Evolutionary conservation across 1,284 basidiomycete species (phyloP), one percentile per base, ranked within the genome.

Genomic region (Apiotrichum laibachii): DNA sequence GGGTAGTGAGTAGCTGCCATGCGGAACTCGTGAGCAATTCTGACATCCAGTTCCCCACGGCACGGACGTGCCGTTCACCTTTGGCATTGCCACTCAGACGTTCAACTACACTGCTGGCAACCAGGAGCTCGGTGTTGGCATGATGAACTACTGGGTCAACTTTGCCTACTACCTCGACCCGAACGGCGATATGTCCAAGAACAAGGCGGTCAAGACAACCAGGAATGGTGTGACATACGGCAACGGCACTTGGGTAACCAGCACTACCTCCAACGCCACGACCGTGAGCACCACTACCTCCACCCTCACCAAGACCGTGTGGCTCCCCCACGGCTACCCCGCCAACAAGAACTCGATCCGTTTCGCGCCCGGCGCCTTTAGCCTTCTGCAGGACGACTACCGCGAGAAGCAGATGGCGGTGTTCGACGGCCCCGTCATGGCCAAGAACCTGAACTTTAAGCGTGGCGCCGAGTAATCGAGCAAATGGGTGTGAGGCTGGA

Each of bases 91-190:
- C 2, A 52, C 67, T 16, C 37, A 43, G 19, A 42, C 21, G 21
- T 43, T 35, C 7, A 65, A 65, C 43, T 72, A 68, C 53, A 68
- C 71, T 1, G 60, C 60, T 2, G 62, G 47, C 16, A 65, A 72
- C 34, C 60, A 43, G 13, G 33, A 31, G 11, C 53, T 77, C 9
- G 63, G 69, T 6, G 35, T 61, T 33, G 47, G 59, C 15, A 69
- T 72, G 59, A 64, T 70, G 50, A 59, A 69, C 43, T 76, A 76
- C 37, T 37, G 72, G 70, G 51, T 73, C 58, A 75, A 75, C 65
- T 77, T 77, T 62, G 72, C 66, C 34, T 67, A 70, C 60, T 66
- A 67, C 65, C 60, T 66, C 53, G 63, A 73, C 57, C 72, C 72
- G 21, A 72, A 72, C 60, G 65, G 60, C 18, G 45, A 55, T 15